phyloP scores from a whole-genome alignment of 164 flowering plant genomes.

The Nymphaea colorata region DNA sequence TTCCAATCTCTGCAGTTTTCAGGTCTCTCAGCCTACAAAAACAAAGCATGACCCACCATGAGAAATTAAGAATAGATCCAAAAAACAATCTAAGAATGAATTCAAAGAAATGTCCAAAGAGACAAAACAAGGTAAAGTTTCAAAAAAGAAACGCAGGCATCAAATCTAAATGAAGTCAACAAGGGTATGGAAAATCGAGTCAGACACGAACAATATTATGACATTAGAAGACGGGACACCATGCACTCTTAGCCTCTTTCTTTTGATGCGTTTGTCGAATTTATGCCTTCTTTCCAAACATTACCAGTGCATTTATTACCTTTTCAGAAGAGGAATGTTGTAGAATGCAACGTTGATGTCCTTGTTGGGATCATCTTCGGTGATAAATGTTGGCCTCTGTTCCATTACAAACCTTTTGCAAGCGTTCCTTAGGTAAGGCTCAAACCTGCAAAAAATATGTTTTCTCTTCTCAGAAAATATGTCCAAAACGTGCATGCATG shows the following conservation, averaged over 20 bases:
- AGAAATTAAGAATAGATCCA: no score
- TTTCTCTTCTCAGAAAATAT: background rate
- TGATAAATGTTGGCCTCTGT: conserved; percentile 49
- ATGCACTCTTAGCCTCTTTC: no score
- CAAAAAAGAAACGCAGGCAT: background rate
- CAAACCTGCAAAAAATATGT: conserved; percentile 33
- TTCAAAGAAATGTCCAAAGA: background rate
- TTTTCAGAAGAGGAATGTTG: conserved; percentile 63
- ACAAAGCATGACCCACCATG: background rate
- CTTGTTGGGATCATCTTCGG: conserved; percentile 82
- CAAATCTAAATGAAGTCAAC: background rate
- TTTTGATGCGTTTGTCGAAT: no score
- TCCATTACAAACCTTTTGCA: conserved; percentile 92
- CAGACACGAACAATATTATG: no score
- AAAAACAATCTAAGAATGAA: no score
- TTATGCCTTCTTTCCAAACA: no score
- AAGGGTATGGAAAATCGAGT: no score
- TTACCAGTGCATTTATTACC: conserved; percentile 18
- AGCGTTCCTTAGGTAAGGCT: conserved; percentile 77
- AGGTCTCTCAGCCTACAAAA: conserved; percentile 67
- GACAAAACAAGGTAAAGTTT: background rate
- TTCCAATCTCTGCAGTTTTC: conserved; percentile 57
- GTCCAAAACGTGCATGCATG: no score
- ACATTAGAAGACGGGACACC: no score
- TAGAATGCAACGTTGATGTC: conserved; percentile 84